These are phyloP conservation scores for Xylaria sp. DNA, from an alignment of 2,329 filamentous ascomycete species.

Conservation along the genomic window DNA sequence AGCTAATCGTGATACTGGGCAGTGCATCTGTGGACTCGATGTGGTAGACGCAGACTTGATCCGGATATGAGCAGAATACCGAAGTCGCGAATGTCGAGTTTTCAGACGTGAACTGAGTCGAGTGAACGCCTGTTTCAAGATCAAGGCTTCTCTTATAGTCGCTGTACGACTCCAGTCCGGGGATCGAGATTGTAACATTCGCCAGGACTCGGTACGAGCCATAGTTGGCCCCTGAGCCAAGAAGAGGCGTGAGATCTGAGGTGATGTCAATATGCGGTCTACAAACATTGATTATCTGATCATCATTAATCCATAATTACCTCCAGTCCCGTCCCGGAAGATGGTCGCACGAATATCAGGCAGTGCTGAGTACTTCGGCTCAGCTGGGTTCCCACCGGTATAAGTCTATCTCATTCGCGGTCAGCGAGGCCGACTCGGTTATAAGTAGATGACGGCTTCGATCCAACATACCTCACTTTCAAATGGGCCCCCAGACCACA, in stretches of 20 bases:
- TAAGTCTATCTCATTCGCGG: slow-evolving; percentile 28
- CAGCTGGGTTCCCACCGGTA: slow-evolving; percentile 41
- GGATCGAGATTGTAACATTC: slow-evolving; percentile 40
- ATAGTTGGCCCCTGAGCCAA: slow-evolving; percentile 31
- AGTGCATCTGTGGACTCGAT: slow-evolving; percentile 27
- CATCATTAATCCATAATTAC: slow-evolving; percentile 24
- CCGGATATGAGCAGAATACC: slow-evolving; percentile 42
- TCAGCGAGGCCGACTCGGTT: neutral
- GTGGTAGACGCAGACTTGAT: slow-evolving; percentile 33
- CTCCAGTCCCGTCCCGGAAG: slow-evolving; percentile 45
- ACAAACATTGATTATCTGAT: neutral
- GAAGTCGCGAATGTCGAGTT: slow-evolving; percentile 31
- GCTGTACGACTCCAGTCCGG: slow-evolving; percentile 25
- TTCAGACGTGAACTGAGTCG: slow-evolving; percentile 30
- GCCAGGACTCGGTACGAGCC: slow-evolving; percentile 44
- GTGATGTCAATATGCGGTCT: neutral
- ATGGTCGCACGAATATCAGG: slow-evolving; percentile 42
- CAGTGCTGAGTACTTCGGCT: slow-evolving; percentile 33
- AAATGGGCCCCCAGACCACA: slow-evolving; percentile 49
- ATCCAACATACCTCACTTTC: slow-evolving; percentile 33
- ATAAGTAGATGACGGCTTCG: neutral
- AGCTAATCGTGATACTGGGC: slow-evolving; percentile 36
- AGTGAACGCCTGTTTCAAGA: slow-evolving; percentile 38
- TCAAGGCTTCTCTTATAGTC: slow-evolving; percentile 33
- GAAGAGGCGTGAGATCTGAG: slow-evolving; percentile 11